These are phyloP conservation scores for Striga asiatica DNA, from an alignment of 257 asterid genomes.

Conservation along the genomic window DNA sequence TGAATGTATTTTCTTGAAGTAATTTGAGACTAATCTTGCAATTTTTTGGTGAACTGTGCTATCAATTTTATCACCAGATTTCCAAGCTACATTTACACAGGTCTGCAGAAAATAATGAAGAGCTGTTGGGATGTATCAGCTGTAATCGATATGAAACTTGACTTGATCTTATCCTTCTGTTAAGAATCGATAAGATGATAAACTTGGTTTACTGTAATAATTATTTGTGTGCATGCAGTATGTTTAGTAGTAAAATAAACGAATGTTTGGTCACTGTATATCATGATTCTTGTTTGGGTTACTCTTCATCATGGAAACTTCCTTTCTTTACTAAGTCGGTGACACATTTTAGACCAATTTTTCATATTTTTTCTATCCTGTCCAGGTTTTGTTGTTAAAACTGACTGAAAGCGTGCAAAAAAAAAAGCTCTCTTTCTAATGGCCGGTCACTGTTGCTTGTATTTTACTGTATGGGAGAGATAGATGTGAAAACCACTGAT, in stretches of 20 bases:
- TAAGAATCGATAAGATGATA: background rate
- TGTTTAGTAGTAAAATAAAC: background rate
- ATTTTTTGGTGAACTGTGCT: background rate
- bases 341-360: background rate
- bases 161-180: background rate
- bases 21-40: background rate
- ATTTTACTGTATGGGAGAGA: conserved; percentile 12
- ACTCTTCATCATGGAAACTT: background rate
- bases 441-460: conserved; percentile 9
- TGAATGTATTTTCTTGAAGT: background rate
- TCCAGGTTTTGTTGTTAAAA: conserved; percentile 14
- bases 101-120: background rate
- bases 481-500: conserved; percentile 24
- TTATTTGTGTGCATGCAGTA: background rate
- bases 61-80: background rate
- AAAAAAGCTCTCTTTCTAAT: conserved; percentile 6
- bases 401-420: conserved; percentile 8
- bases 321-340: background rate
- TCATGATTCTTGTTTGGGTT: conserved; percentile 9
- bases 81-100: background rate
- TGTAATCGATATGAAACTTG: conserved; percentile 1
- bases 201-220: background rate
- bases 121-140: background rate
- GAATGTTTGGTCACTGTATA: background rate
- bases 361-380: background rate